Base-by-base conservation (phyloP, 805 yeast genomes). In the Priceomyces medius region DNA sequence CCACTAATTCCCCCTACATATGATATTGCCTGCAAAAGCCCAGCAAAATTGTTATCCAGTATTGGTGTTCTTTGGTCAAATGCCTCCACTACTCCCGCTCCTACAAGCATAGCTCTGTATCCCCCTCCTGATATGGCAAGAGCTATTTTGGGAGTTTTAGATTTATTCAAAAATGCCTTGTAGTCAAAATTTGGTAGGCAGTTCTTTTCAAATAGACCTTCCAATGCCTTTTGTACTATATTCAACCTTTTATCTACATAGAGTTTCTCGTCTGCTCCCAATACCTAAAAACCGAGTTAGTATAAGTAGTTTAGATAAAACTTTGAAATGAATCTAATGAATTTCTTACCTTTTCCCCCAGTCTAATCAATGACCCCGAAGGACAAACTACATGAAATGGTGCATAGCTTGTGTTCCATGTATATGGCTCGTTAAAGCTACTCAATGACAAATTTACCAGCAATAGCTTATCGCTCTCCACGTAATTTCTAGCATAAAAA, bases 1-100 rank as follows among this genome's bases (percentile, higher is more conserved):
- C 89, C 89, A 2, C 88, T 81, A 1, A 81, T 72, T 0, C 88
- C 88, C 0, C 79, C 74, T 8, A 83, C 64, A 53, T 83, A 83
- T 12, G 75, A 63, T 0, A 80, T 44, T 6, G 77, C 62, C 49
- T 82, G 86, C 16, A 77, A 58, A 8, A 83, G 41, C 0, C 84
- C 84, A 17, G 77, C 77, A 13, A 79, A 46, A 24, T 68, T 63
- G 2, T 34, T 28, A 7, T 48, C 38, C 2, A 71, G 32, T 5
- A 60, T 56, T 0, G 66, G 56, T 3, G 76, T 71, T 39, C 83
- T 56, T 9, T 41, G 44, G 49, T 80, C 86, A 36, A 72, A 60
- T 0, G 83, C 83, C 4, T 71, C 59, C 3, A 80, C 43, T 2
- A 70, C 67, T 0, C 87, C 87, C 0, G 79, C 83, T 0, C 79